Base-by-base conservation (phyloP, 208 protist genomes). In the Trypanosoma caninum region DNA sequence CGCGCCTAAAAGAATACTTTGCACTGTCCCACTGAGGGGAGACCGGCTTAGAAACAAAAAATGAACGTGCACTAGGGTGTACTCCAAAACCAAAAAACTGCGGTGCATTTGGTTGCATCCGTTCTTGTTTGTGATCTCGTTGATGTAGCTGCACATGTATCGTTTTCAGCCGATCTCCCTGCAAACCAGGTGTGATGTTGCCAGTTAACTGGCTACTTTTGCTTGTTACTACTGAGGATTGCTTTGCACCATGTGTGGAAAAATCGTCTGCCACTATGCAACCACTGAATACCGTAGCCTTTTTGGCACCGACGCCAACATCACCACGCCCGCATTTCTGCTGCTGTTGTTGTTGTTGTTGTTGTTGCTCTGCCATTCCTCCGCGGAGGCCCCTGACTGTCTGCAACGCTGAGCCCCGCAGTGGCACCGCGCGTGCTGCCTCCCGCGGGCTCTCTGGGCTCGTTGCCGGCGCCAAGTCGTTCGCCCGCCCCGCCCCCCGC, bases 321-420 rank as follows among this genome's bases (percentile, higher is more conserved):
- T 31, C 30, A 33, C 30, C 8, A 37, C 23, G 14, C 3, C 34
- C 31, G 45, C 55, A n/a, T n/a, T n/a, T n/a, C n/a, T n/a, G n/a
- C n/a, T n/a, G n/a, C n/a, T n/a, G n/a, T n/a, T n/a, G n/a, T n/a
- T n/a, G n/a, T n/a, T n/a, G n/a, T n/a, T n/a, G n/a, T n/a, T n/a
- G n/a, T n/a, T n/a, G n/a, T n/a, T n/a, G 27, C 41, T 46, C 25
- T 0, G n/a, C 1, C 11, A 28, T n/a, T 37, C 48, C 59, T 45
- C 14, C n/a, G 1, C 46, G 35, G 25, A n/a, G 0, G 9, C 33
- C 25, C 4, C 59, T 10, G 6, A 47, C 33, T 11, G 47, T 25
- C 16, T 10, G 16, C 3, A 65, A 35, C 18, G 31, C 47, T 45
- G 59, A 65, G 5, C 45, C 59, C 0, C 57, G 59, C n/a, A 16